Conservation (phyloP, 1,284 basidiomycete species). For the Cystobasidium pallidum region DNA sequence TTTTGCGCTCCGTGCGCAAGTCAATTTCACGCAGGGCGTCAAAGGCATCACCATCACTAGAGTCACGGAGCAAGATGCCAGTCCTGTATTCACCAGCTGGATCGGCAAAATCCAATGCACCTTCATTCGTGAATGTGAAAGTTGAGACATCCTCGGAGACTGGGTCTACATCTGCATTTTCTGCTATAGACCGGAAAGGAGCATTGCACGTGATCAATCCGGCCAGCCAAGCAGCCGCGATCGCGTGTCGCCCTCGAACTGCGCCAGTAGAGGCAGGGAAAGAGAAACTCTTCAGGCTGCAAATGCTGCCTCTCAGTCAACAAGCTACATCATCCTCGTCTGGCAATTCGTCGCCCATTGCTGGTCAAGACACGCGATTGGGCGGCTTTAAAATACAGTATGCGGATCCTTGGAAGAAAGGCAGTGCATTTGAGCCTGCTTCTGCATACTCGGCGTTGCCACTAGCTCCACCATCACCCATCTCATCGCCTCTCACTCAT, state of each 20-base stretch:
- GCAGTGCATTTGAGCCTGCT: neutral
- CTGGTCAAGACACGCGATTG: neutral
- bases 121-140: constrained; percentile 8
- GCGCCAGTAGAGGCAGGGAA: neutral
- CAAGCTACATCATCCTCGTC: neutral
- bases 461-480: constrained; percentile 1
- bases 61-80: neutral
- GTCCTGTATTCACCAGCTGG: neutral
- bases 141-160: constrained; percentile 1
- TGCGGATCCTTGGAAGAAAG: constrained; percentile 1
- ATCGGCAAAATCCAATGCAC: constrained; percentile 17
- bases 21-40: constrained; percentile 21
- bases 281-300: neutral
- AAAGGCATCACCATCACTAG: neutral
- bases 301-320: neutral
- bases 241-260: constrained; percentile 5
- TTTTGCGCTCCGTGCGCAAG: constrained; percentile 29
- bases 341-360: neutral
- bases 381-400: constrained; percentile 12
- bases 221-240: neutral
- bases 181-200: neutral
- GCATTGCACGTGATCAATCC: neutral
- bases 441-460: neutral
- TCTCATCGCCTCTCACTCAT: neutral
- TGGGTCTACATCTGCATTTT: neutral